phyloP scores from a whole-genome alignment of 306 rosid genomes.

The Phaseolus lunatus region DNA sequence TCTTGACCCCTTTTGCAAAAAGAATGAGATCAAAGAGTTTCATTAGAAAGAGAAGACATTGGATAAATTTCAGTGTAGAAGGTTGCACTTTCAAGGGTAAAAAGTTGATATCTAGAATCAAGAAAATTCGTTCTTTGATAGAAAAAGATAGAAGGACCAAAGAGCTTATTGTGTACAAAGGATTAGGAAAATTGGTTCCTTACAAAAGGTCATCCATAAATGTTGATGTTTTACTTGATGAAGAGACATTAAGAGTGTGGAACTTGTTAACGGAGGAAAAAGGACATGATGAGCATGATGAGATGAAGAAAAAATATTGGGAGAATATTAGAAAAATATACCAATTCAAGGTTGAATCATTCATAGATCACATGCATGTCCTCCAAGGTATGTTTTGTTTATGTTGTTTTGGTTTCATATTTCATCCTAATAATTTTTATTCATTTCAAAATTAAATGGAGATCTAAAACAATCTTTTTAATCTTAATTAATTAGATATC shows the following conservation, averaged over 20 bases:
- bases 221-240: constrained; percentile 28
- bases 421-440: not conserved
- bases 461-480: not conserved
- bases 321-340: not conserved
- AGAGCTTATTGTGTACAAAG: not conserved
- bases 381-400: constrained; percentile 33
- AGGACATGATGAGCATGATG: constrained; percentile 29
- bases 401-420: not conserved
- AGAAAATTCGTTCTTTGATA: not conserved
- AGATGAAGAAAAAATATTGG: constrained; percentile 25
- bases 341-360: not conserved
- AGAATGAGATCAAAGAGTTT: constrained; percentile 40
- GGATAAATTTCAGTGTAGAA: not conserved
- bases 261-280: constrained; percentile 33
- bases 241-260: constrained; percentile 51
- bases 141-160: not conserved
- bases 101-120: not conserved
- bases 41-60: not conserved
- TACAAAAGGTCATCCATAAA: not conserved
- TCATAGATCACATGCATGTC: not conserved
- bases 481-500: not conserved
- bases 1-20: constrained; percentile 2
- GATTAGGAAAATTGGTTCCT: constrained; percentile 12
- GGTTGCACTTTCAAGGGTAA: not conserved
- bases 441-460: not conserved